Percentiles rank a stretch among this genome's conserved stretches.
Evolutionary conservation across 2,329 filamentous ascomycete species (phyloP).

Genomic region (Monosporascus sp.): DNA sequence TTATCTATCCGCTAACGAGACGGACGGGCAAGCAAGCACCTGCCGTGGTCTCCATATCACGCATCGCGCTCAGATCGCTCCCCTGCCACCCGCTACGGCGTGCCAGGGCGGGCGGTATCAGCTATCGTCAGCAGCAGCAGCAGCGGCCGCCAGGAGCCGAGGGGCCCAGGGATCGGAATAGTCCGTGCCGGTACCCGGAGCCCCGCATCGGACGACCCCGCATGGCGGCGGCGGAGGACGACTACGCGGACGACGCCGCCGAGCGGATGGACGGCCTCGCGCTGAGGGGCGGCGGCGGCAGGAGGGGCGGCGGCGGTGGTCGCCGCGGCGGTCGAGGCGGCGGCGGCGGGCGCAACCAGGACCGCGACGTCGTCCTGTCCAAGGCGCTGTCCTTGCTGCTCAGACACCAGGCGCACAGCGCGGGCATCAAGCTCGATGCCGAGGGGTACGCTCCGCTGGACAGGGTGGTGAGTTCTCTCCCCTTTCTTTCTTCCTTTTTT

Average conservation of each 20-base stretch:
- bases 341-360: conserved; percentile 24
- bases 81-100: too few relatives aligned
- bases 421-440: conserved; percentile 50
- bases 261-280: conserved; percentile 6
- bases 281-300: conserved; percentile 18
- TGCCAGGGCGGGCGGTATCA: too few relatives aligned
- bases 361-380: conserved; percentile 45
- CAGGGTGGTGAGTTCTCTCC: conserved; percentile 46
- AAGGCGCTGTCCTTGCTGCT: conserved; percentile 49
- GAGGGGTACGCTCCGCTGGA: conserved; percentile 56
- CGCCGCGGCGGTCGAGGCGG: conserved; percentile 25
- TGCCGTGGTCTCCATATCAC: too few relatives aligned
- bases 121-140: too few relatives aligned
- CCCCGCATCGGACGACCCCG: background rate
- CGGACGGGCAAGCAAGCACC: too few relatives aligned
- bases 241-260: conserved; percentile 9
- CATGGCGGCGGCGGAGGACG: background rate
- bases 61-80: too few relatives aligned
- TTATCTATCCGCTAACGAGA: too few relatives aligned
- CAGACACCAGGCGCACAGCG: conserved; percentile 51
- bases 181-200: too few relatives aligned
- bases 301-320: conserved; percentile 9
- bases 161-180: too few relatives aligned
- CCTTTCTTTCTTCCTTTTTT: background rate
- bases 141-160: too few relatives aligned